Base-by-base conservation (phyloP, 164 flowering plant genomes). In the Piper longum region DNA sequence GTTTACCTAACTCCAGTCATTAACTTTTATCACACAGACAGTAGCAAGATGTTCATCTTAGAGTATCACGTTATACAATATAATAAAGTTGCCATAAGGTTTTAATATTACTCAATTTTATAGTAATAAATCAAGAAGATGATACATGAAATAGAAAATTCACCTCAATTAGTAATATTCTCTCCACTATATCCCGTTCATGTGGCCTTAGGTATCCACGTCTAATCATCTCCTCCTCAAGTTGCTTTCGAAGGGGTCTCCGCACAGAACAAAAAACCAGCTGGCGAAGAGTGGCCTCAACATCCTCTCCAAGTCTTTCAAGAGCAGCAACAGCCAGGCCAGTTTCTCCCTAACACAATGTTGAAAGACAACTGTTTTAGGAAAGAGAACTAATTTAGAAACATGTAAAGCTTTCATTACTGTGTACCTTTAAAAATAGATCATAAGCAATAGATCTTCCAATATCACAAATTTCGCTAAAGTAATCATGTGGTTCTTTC, bases 381-480 rank as follows among this genome's bases (percentile, higher is more conserved):
- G 64, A 6, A 17, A 68, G 40, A 45, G 1, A 60, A 39, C 60
- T 64, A 55, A 36, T 18, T 43, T 52, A 59, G 45, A 45, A 16
- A 44, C 19, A 12, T 19, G 4, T 44, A 58, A 59, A 55, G 45
- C 54, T 63, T 41, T 41, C 72, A 16, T 12, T 63, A 59, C 60
- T 70, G 63, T 61, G 26, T 79, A 95, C 99, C 96, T 95, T 88
- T 62, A 91, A 67, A 74, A 95, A 85, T 39, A 95, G 76, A 56
- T 95, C 97, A 82, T 95, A 95, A 70, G 96, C 88, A 75, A 95
- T 87, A 64, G 93, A 85, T 75, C 93, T 88, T 71, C 97, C 99
- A 75, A 86, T 80, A 62, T 82, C 86, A 69, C 87, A 87, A 73
- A 95, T 88, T 87, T 88, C 93, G 67, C 66, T 72, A 62, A 95